Conservation (phyloP, 257 asterid genomes). For the Mitragyna speciosa region DNA sequence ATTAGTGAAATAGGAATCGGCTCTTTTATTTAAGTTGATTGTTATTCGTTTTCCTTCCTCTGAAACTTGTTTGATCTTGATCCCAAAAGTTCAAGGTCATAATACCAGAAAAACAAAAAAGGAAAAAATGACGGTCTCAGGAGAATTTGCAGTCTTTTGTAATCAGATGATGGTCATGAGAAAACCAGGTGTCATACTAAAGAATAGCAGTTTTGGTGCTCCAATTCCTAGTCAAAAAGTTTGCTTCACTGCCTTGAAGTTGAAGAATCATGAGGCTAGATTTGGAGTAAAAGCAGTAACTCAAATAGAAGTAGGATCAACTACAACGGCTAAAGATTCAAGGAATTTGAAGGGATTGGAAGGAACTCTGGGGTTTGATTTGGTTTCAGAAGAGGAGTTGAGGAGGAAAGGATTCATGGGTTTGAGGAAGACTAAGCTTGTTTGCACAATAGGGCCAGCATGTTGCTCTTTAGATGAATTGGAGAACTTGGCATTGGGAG, state of each 20-base stretch:
- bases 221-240: conserved; percentile 30
- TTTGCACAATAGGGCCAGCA: conserved; percentile 85
- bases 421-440: conserved; percentile 82
- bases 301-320: conserved; percentile 52
- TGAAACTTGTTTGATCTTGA: conserved; percentile 14
- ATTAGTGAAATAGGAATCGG: not conserved
- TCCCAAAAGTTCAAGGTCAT: not conserved
- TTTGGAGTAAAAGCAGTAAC: conserved; percentile 42
- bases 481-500: conserved; percentile 74
- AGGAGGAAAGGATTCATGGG: conserved; percentile 78
- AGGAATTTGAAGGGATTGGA: conserved; percentile 29
- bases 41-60: not conserved
- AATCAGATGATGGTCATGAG: conserved; percentile 28
- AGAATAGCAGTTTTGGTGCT: conserved; percentile 36
- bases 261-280: conserved; percentile 18
- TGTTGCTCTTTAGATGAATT: conserved; percentile 59
- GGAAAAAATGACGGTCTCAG: conserved; percentile 50
- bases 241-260: conserved; percentile 27
- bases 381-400: conserved; percentile 66
- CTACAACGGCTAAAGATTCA: conserved; percentile 17
- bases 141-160: conserved; percentile 45
- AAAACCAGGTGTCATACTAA: conserved; percentile 30
- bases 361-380: conserved; percentile 54
- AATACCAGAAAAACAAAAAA: not conserved
- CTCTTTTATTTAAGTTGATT: not conserved